Percentiles rank a stretch among this genome's conserved stretches.
Conservation (phyloP, 2,329 filamentous ascomycete species). For the Hymenoscyphus linearis region DNA sequence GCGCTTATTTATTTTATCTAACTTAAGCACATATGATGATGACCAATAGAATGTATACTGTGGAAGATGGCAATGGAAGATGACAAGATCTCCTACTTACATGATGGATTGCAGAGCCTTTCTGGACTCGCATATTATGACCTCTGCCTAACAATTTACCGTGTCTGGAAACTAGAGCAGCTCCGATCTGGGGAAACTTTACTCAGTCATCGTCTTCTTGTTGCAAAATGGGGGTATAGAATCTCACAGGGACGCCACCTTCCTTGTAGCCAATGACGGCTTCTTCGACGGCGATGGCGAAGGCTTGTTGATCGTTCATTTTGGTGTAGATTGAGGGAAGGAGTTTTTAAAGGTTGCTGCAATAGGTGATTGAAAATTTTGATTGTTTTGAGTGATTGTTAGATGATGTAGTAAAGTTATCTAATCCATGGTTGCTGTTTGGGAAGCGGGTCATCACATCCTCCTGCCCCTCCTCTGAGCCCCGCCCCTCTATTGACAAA, state of each 20-base stretch:
- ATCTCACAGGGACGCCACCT: conserved; percentile 43
- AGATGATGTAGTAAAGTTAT: background rate
- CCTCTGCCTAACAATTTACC: conserved; percentile 66
- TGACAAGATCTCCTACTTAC: conserved; percentile 35
- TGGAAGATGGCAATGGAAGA: no score
- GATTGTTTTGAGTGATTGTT: background rate
- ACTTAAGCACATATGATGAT: no score
- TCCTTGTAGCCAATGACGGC: conserved; percentile 41
- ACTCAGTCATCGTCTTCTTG: background rate
- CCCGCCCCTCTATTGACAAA: background rate
- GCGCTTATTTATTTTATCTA: background rate
- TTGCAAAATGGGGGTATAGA: background rate
- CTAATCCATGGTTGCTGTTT: background rate
- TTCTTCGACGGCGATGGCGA: conserved; percentile 43
- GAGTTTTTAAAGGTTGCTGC: background rate
- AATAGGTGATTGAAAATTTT: background rate
- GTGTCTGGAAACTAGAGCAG: conserved; percentile 59
- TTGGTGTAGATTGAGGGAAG: background rate
- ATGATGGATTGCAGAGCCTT: conserved; percentile 65
- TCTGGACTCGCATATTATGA: conserved; percentile 73
- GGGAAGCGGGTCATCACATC: background rate
- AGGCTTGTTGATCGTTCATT: conserved; percentile 40
- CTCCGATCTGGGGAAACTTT: conserved; percentile 43
- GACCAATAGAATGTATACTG: no score
- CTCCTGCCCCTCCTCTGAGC: background rate